Conservation (phyloP, 768 basidiomycete species). For the Boletellus emodensis region DNA sequence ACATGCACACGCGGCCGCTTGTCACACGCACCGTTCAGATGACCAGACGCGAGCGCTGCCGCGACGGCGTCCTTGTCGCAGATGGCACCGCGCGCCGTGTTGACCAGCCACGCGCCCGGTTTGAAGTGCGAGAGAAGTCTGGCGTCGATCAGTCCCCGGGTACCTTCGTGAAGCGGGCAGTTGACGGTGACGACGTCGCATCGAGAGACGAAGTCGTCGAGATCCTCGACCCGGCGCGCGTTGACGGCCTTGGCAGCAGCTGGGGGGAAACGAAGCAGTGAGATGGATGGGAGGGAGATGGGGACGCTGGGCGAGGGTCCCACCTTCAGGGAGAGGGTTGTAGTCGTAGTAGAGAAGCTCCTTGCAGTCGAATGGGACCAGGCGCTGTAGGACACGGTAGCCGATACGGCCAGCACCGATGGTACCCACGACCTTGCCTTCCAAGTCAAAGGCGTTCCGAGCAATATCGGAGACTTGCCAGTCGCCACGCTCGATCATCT, state of each 20-base stretch:
- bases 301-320: neutral
- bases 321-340: constrained; percentile 59
- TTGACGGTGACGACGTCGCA: constrained; percentile 83
- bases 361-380: constrained; percentile 80
- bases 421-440: constrained; percentile 86
- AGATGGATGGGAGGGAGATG: neutral
- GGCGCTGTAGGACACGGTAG: constrained; percentile 76
- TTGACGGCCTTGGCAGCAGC: constrained; percentile 65
- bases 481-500: constrained; percentile 78
- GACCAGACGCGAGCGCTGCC: constrained; percentile 67
- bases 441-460: constrained; percentile 80
- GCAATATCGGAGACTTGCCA: constrained; percentile 87
- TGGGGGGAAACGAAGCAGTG: constrained; percentile 9
- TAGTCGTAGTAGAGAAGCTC: constrained; percentile 89
- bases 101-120: constrained; percentile 84
- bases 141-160: constrained; percentile 70
- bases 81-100: constrained; percentile 88
- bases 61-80: constrained; percentile 80
- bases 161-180: constrained; percentile 81
- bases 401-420: constrained; percentile 81
- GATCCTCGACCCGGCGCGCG: constrained; percentile 69
- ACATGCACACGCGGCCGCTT: neutral
- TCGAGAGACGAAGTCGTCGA: constrained; percentile 56
- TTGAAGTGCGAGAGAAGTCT: constrained; percentile 84
- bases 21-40: constrained; percentile 56